Conservation (phyloP, 1,284 basidiomycete species). For the Phellinidium pouzarii region DNA sequence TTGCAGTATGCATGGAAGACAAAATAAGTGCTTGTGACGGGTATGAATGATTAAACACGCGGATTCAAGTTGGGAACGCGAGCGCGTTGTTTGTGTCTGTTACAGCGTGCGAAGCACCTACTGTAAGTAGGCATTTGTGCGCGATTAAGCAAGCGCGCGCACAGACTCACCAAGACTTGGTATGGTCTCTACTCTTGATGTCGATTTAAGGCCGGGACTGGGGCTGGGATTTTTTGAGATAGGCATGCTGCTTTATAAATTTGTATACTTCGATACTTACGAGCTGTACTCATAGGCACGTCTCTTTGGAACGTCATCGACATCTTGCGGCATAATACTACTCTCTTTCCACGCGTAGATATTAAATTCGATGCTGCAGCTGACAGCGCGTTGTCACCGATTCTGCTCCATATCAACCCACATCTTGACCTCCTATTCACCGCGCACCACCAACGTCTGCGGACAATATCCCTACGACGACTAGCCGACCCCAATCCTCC, state of each 20-base stretch:
- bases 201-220: slow-evolving; percentile 72
- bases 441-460: slow-evolving; percentile 65
- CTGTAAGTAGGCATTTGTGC: not conserved
- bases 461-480: slow-evolving; percentile 65
- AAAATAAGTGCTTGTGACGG: not conserved
- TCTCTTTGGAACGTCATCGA: slow-evolving; percentile 80
- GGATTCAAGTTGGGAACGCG: not conserved
- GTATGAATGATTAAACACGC: not conserved
- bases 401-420: slow-evolving; percentile 72
- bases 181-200: slow-evolving; percentile 65
- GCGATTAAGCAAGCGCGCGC: too few species aligned
- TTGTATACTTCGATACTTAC: slow-evolving; percentile 10
- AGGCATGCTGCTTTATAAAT: slow-evolving; percentile 35
- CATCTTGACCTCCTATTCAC: slow-evolving; percentile 78
- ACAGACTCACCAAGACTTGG: too few species aligned
- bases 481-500: slow-evolving; percentile 58
- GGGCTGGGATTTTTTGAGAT: slow-evolving; percentile 76
- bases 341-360: slow-evolving; percentile 70
- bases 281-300: slow-evolving; percentile 42
- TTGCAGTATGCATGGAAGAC: not conserved
- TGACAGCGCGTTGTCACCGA: slow-evolving; percentile 57
- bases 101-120: not conserved
- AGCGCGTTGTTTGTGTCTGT: slow-evolving; percentile 8
- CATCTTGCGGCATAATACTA: slow-evolving; percentile 51
- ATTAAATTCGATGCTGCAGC: slow-evolving; percentile 77